phyloP scores from a whole-genome alignment of 805 yeast species.

The Ogataea degrootiae region DNA sequence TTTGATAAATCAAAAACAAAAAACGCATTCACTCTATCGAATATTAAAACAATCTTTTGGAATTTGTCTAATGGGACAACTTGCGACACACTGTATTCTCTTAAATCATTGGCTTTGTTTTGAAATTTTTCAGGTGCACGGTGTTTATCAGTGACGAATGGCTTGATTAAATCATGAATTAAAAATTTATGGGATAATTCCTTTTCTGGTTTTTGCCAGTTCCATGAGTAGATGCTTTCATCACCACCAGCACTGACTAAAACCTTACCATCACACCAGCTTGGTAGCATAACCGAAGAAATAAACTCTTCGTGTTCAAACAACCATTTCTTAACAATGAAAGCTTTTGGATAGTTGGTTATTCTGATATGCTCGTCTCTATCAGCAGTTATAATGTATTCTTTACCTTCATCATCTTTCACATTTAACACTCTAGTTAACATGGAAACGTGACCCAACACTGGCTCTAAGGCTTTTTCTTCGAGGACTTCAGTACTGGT shows the following conservation, averaged over 20 bases:
- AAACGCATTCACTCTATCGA: slow-evolving; percentile 44
- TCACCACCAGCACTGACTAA: slow-evolving; percentile 94
- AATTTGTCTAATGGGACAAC: slow-evolving; percentile 26
- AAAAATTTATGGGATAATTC: slow-evolving; percentile 39
- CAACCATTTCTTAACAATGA: slow-evolving; percentile 72
- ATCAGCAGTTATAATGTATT: slow-evolving; percentile 72
- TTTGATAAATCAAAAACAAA: slow-evolving; percentile 32
- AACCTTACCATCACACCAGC: slow-evolving; percentile 39
- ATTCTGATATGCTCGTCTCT: slow-evolving; percentile 94
- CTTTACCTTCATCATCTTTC: slow-evolving; percentile 35
- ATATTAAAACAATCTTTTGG: slow-evolving; percentile 36
- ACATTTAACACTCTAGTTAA: slow-evolving; percentile 66
- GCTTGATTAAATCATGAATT: slow-evolving; percentile 34
- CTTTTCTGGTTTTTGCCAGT: slow-evolving; percentile 49
- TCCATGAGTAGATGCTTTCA: slow-evolving; percentile 66
- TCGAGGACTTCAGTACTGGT: slow-evolving; percentile 32
- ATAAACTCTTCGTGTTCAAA: slow-evolving; percentile 87
- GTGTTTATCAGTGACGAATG: slow-evolving; percentile 52
- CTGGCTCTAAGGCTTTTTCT: slow-evolving; percentile 52
- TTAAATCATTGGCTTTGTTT: slow-evolving; percentile 40
- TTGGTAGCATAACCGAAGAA: slow-evolving; percentile 56
- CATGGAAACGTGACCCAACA: slow-evolving; percentile 96
- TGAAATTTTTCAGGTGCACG: slow-evolving; percentile 62
- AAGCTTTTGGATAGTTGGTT: slow-evolving; percentile 73
- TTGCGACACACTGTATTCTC: slow-evolving; percentile 47